A percentile compares a stretch with the other conserved stretches of the same genome.
These are phyloP conservation scores for Kodamaea ohmeri DNA, from an alignment of 1,139 yeast genomes.

Conservation along the genomic window DNA sequence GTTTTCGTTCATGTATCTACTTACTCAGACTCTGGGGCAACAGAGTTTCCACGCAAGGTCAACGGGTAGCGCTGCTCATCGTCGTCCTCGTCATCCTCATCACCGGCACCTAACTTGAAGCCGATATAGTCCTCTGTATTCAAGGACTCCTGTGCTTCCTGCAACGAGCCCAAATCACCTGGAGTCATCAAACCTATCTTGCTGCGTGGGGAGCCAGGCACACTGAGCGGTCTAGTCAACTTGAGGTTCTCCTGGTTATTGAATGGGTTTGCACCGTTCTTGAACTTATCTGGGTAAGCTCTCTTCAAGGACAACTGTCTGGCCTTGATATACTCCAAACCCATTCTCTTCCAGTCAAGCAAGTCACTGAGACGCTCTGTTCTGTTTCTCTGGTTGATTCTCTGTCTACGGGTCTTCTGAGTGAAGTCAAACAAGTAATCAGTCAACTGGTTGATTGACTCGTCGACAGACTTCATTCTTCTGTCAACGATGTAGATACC, in stretches of 20 bases:
- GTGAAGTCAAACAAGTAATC: slow-evolving; percentile 89
- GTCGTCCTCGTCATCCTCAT: slow-evolving; percentile 39
- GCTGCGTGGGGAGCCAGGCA: slow-evolving; percentile 88
- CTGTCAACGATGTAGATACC: slow-evolving; percentile 97
- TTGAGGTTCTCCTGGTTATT: slow-evolving; percentile 55
- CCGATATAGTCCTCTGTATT: slow-evolving; percentile 79
- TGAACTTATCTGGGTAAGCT: slow-evolving; percentile 88
- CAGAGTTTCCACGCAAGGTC: slow-evolving; percentile 46
- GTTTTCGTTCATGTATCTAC: background rate
- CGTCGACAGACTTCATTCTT: slow-evolving; percentile 90
- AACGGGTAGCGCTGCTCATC: slow-evolving; percentile 46
- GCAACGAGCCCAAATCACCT: slow-evolving; percentile 95
- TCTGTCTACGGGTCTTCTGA: slow-evolving; percentile 87
- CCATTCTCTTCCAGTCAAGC: slow-evolving; percentile 98
- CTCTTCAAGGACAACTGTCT: slow-evolving; percentile 87
- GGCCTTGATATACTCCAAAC: slow-evolving; percentile 92
- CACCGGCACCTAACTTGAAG: slow-evolving; percentile 65
- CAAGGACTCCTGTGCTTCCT: slow-evolving; percentile 73
- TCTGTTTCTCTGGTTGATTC: slow-evolving; percentile 96
- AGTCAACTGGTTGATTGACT: slow-evolving; percentile 85
- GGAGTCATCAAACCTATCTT: slow-evolving; percentile 82
- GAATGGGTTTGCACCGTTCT: slow-evolving; percentile 62
- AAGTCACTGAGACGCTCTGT: slow-evolving; percentile 91
- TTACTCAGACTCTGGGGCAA: slow-evolving; percentile 30
- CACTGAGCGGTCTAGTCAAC: slow-evolving; percentile 87